phyloP scores from a whole-genome alignment of 805 yeast species.

The Kuraishia capsulata region DNA sequence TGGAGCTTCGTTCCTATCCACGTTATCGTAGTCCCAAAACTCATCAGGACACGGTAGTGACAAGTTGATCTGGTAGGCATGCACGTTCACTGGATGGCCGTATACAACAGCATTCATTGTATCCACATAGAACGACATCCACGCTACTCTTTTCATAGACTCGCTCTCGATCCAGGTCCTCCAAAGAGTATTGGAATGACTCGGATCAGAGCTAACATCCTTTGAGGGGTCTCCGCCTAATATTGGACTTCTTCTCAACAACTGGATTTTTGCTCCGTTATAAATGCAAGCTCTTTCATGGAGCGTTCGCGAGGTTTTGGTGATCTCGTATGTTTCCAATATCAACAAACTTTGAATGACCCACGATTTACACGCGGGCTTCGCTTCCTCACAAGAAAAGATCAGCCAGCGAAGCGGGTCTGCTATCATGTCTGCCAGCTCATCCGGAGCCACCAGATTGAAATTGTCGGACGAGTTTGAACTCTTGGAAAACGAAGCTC shows the following conservation, averaged over 20 bases:
- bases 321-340: constrained; percentile 39
- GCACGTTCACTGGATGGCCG: constrained; percentile 50
- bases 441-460: constrained; percentile 4
- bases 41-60: constrained; percentile 36
- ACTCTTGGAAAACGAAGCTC: constrained; percentile 24
- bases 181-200: constrained; percentile 30
- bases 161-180: constrained; percentile 69
- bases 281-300: constrained; percentile 44
- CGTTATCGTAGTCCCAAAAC: constrained; percentile 2
- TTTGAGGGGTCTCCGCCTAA: constrained; percentile 30
- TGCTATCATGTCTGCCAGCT: constrained; percentile 26
- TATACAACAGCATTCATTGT: constrained; percentile 64
- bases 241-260: constrained; percentile 37
- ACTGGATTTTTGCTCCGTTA: constrained; percentile 42
- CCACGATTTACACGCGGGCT: constrained; percentile 40
- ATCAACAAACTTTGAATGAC: constrained; percentile 36
- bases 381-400: constrained; percentile 34
- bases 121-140: constrained; percentile 70
- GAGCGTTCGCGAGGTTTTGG: constrained; percentile 29
- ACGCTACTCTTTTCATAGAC: constrained; percentile 61
- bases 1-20: neutral
- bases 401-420: constrained; percentile 34
- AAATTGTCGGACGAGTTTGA: constrained; percentile 4
- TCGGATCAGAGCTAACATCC: constrained; percentile 16
- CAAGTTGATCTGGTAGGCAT: constrained; percentile 44